phyloP scores from a whole-genome alignment of 2,329 filamentous ascomycete genomes.

The Ophiostoma piceae region DNA sequence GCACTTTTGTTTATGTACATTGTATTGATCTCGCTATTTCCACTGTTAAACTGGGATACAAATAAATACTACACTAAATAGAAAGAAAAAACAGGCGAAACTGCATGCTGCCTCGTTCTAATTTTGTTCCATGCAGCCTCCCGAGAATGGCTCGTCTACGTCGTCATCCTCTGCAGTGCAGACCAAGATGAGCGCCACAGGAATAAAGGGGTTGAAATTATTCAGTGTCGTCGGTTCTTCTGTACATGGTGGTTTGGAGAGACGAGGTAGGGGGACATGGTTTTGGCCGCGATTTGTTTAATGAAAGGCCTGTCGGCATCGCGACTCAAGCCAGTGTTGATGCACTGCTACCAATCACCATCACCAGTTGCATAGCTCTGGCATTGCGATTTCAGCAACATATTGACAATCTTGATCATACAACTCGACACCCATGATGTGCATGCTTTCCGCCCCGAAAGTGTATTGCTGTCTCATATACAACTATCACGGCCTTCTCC shows the following conservation, averaged over 20 bases:
- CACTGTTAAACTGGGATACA: neutral
- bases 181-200: neutral
- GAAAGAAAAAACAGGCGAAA: neutral
- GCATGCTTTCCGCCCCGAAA: neutral
- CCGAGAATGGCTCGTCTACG: neutral
- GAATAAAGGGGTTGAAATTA: neutral
- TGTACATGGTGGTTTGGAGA: neutral
- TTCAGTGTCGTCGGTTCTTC: too few relatives aligned
- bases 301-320: too few relatives aligned
- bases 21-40: too few relatives aligned
- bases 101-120: neutral
- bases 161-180: neutral
- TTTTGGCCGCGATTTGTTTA: too few relatives aligned
- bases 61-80: neutral
- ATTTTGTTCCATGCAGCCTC: constrained; percentile 1
- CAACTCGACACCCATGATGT: neutral
- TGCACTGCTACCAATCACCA: neutral
- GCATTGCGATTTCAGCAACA: neutral
- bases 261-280: neutral
- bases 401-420: neutral
- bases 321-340: too few relatives aligned
- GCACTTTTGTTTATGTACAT: neutral
- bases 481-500: constrained; percentile 1
- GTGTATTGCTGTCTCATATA: neutral
- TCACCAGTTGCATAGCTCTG: neutral